Percentiles rank a stretch among this genome's conserved stretches.
Conservation (phyloP, 129 eudicot genomes). For the Logfia minima region DNA sequence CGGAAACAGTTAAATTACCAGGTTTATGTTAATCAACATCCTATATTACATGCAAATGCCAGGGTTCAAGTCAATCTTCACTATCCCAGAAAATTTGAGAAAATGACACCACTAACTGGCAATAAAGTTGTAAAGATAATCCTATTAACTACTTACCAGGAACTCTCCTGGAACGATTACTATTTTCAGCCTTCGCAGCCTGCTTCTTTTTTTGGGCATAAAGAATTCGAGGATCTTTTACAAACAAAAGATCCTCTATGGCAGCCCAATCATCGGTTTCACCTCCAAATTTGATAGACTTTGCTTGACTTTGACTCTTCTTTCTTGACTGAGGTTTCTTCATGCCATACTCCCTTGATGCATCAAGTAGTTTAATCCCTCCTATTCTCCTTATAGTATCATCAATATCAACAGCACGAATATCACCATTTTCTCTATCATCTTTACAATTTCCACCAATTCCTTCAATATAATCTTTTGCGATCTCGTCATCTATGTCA, state of each 20-base stretch:
- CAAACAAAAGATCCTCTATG: conserved; percentile 62
- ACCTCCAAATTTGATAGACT: conserved; percentile 29
- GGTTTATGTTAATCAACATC: background rate
- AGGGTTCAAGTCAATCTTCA: background rate
- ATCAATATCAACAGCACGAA: conserved; percentile 39
- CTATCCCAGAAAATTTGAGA: background rate
- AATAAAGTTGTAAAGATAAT: background rate
- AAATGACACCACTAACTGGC: background rate
- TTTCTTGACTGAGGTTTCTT: conserved; percentile 46
- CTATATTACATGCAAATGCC: conserved; percentile 10
- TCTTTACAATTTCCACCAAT: conserved; percentile 62
- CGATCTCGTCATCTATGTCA: conserved; percentile 75
- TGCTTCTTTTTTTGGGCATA: conserved; percentile 70
- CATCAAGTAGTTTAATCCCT: conserved; percentile 81
- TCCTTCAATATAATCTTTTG: conserved; percentile 80
- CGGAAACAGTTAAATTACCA: conserved; percentile 28
- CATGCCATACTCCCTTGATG: conserved; percentile 85
- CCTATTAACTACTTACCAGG: conserved; percentile 56
- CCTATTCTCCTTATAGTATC: conserved; percentile 60
- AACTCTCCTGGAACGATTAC: conserved; percentile 47
- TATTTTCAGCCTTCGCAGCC: conserved; percentile 49
- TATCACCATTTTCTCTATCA: conserved; percentile 51
- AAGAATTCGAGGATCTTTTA: conserved; percentile 69
- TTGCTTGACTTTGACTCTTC: conserved; percentile 30
- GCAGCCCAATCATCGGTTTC: conserved; percentile 34